Base-by-base conservation (phyloP, 176 grass and related monocot genomes). In the Musa schizocarpa region DNA sequence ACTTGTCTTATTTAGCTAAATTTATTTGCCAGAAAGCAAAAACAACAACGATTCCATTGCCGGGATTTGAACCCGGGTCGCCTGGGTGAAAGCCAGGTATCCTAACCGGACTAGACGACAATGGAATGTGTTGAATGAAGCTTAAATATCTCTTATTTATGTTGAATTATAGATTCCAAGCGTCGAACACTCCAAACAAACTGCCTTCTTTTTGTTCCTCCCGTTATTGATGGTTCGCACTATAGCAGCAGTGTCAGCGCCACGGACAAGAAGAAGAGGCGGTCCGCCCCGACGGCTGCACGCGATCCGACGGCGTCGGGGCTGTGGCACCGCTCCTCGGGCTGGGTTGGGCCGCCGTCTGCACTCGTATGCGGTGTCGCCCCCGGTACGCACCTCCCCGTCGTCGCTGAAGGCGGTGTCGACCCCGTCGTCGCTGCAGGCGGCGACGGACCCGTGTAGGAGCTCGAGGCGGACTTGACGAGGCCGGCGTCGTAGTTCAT, bases 1-100 rank as follows among this genome's bases (percentile, higher is more conserved):
- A 43, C 5, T 6, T 43, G 4, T 22, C 22, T 22, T 43, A 43
- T 5, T 29, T 43, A 6, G 4, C 0, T 43, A 43, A 6, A 43
- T 43, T 43, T 43, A 43, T 43, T 43, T 43, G 34, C 34, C 34
- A 57, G 1, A 13, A 57, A 0, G 1, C 0, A 1, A 9, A 13
- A 17, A 17, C 8, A 13, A 17, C 1, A 13, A 43, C 24, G 24
- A 24, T 92, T 97, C 88, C 88, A 90, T 89, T 89, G 82, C 88
- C 88, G 86, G 80, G 86, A 93, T 89, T 97, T 93, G 86, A 97
- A 93, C 86, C 88, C 90, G 82, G 84, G 86, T 93, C 86, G 88
- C 72, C 88, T 89, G 84, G 86, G 90, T 93, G 84, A 98, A 98
- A 93, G 86, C 86, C 86, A 93, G 80, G 65, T 87, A 91, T 89